Evolutionary conservation across 2,329 filamentous ascomycete genomes (phyloP), one percentile per base, ranked within the genome.

Genomic region (Leptographium radiaticola): DNA sequence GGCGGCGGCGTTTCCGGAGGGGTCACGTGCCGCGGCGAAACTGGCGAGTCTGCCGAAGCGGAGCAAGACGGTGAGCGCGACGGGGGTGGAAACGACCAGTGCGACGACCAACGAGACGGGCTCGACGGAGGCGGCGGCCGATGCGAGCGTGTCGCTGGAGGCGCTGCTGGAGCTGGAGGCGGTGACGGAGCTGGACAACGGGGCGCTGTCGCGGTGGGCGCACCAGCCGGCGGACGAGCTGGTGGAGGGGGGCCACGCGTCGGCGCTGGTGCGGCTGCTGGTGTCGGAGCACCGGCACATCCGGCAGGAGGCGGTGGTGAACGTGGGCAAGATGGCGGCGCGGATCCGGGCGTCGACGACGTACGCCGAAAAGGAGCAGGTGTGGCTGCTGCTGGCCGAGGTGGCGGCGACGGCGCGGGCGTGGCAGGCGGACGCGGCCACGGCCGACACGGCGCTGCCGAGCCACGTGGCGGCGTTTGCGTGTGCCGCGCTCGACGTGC

Each of bases 321-420:
- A 81, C 60, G 73, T 90, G 44, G 73, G 80, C 51, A 87, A 86
- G 64, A 77, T 84, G 66, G 76, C 79, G 1, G 68, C 70, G 36
- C 81, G 79, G 63, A 69, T 85, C 49, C 77, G 83, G 65, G 80
- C 80, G 52, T 90, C 86, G 0, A 76, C 79, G 1, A 76, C 79
- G 1, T 83, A 89, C 61, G 77, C 83, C 47, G 88, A 94, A 62
- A 85, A 83, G 62, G 81, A 87, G 40, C 84, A 90, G 57, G 71
- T 90, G 6, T 90, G 86, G 72, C 75, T 95, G 11, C 76, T 96
- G 5, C 74, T 93, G 2, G 86, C 82, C 54, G 90, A 95, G 67
- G 67, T 94, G 8, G 75, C 83, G 15, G 89, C 96, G 66, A 93
- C 90, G 0, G 78, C 80, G 13, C 76, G 74, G 46, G 54, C 49